Evolutionary conservation across 2,329 filamentous ascomycete genomes (phyloP).

Genomic region (Colletotrichum horii): DNA sequence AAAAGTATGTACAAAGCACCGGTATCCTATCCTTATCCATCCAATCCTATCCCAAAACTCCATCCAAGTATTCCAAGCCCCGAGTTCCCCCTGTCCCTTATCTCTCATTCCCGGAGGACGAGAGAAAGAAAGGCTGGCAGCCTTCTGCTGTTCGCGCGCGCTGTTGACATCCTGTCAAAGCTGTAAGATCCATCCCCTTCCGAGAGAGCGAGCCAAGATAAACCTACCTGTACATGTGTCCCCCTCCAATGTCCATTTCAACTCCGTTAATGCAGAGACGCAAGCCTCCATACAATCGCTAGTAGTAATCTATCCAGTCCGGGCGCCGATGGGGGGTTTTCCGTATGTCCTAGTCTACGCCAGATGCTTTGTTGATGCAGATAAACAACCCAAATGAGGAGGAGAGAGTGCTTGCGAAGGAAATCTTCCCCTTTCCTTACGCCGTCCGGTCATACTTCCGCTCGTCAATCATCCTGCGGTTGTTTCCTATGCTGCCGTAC

Average conservation of each 20-base stretch:
- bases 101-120: not conserved
- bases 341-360: not conserved
- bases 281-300: not conserved
- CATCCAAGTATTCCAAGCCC: not conserved
- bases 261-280: not conserved
- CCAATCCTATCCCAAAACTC: not conserved
- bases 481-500: constrained; percentile 57
- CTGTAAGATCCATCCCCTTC: not conserved
- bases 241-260: not conserved
- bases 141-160: not conserved
- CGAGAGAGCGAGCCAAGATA: not conserved
- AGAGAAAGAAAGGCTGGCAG: not conserved
- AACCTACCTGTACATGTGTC: not conserved
- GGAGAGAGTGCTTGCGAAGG: not conserved
- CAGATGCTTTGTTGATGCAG: not conserved
- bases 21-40: not conserved
- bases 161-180: not conserved
- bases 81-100: not conserved
- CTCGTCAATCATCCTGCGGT: constrained; percentile 37
- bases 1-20: not conserved
- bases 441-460: constrained; percentile 11
- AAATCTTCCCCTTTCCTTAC: not conserved
- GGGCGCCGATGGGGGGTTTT: not conserved
- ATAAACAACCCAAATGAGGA: not conserved
- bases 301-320: not conserved